These are phyloP conservation scores for Ilex asprella DNA, from an alignment of 257 asterid species.

Conservation along the genomic window DNA sequence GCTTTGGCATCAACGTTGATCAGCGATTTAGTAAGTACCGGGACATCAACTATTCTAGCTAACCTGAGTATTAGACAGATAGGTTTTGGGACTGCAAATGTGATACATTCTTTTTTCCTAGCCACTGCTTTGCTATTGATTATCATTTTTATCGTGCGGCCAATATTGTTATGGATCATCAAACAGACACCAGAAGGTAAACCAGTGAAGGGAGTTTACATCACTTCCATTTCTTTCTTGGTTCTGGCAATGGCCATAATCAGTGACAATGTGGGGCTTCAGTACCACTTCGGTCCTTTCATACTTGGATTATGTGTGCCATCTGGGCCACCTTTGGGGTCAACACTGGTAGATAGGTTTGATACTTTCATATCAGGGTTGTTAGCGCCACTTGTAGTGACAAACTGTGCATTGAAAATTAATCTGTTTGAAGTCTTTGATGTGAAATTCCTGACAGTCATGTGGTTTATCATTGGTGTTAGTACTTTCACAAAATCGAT, in stretches of 20 bases:
- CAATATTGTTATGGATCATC: constrained; percentile 50
- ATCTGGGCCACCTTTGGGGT: constrained; percentile 89
- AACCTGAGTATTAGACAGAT: constrained; percentile 38
- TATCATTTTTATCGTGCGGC: constrained; percentile 43
- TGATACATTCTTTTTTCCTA: constrained; percentile 30
- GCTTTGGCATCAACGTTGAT: constrained; percentile 67
- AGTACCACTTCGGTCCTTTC: constrained; percentile 74
- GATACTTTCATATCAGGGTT: constrained; percentile 62
- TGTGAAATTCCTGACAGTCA: constrained; percentile 23
- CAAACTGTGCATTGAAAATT: constrained; percentile 67
- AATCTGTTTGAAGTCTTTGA: constrained; percentile 49
- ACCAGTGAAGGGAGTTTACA: constrained; percentile 39
- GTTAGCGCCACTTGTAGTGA: constrained; percentile 67
- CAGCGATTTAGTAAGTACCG: constrained; percentile 51
- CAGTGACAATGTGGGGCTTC: constrained; percentile 58
- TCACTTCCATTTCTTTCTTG: constrained; percentile 32
- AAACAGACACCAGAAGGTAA: constrained; percentile 74
- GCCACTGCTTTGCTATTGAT: constrained; percentile 28
- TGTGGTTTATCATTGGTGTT: constrained; percentile 24
- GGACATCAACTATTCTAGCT: constrained; percentile 27
- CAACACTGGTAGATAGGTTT: constrained; percentile 64
- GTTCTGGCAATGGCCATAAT: constrained; percentile 51
- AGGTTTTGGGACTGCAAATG: constrained; percentile 26
- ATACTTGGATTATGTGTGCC: constrained; percentile 70
- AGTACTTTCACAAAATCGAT: constrained; percentile 33